Base-by-base conservation (phyloP, 495 filamentous ascomycete species). In the Aspergillus sclerotioniger region DNA sequence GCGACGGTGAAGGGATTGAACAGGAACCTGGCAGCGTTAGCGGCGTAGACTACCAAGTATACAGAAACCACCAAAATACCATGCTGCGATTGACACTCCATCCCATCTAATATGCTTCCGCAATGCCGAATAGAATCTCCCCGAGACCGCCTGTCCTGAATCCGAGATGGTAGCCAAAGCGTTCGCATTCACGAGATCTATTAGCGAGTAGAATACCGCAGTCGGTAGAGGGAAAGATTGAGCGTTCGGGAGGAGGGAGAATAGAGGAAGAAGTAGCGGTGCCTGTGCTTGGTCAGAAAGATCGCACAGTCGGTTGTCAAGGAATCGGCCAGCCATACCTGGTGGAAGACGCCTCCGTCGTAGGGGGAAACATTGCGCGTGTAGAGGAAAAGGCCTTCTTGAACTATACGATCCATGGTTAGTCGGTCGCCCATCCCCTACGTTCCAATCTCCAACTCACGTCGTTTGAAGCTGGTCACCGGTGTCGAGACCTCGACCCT, bases 401-500 rank as follows among this genome's bases (percentile, higher is more conserved):
- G 92, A 51, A 98, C 91, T 96, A 56, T 16, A 10, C 0, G 44
- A 28, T 16, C 33, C 16, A 13, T 12, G 28, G 0, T 32, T 17
- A 8, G 35, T 44, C 12, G 1, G n/a, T 19, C 33, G 16, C 12
- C 25, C n/a, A 47, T 50, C 9, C 8, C 9, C 21, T 6, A 1
- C 0, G 17, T 21, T 9, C n/a, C 12, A 6, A 47, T 16, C 21
- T 7, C 19, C 10, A 28, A 71, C 87, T 73, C 79, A 96, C 92
- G 75, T 84, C 95, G 85, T 78, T 97, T 98, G 83, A 96, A 98
- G 82, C 94, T 96, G 57, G 89, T 96, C 25, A 98, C 89, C 16
- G 94, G 92, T 3, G 94, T 98, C 25, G 94, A 97, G 58, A 98
- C 86, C 80, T 98, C 94, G 58, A 97, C 94, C 68, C 94, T 87